Conservation (phyloP, 441 rosid species). For the Arabidopsis hybrid region DNA sequence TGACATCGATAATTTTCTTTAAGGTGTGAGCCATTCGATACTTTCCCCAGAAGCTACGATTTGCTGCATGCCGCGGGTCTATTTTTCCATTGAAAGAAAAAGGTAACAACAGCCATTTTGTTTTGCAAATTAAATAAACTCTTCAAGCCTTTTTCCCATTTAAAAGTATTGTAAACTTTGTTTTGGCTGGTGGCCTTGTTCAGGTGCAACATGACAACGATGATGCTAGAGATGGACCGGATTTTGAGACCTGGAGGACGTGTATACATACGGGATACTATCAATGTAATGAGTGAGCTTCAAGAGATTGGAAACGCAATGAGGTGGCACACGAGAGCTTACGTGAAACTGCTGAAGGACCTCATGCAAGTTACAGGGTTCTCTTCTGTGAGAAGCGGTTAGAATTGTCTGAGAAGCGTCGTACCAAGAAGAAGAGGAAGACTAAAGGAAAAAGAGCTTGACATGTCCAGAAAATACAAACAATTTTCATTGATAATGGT, state of each 20-base stretch:
- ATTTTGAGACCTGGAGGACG: conserved; percentile 95
- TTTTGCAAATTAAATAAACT: neutral
- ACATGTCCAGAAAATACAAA: neutral
- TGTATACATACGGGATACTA: conserved; percentile 82
- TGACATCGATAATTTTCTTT: neutral
- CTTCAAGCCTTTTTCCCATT: neutral
- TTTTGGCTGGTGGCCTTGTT: conserved; percentile 31
- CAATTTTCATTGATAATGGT: neutral
- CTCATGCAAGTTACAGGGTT: conserved; percentile 92
- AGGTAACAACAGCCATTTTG: conserved; percentile 22
- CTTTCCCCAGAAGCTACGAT: conserved; percentile 96
- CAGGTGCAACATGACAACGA: conserved; percentile 88
- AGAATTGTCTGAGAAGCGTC: conserved; percentile 27
- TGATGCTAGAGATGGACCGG: conserved; percentile 99
- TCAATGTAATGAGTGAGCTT: conserved; percentile 88
- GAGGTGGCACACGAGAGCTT: conserved; percentile 76
- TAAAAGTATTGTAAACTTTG: neutral
- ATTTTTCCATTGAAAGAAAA: conserved; percentile 45
- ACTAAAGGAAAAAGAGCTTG: conserved; percentile 38
- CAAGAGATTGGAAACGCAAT: conserved; percentile 76
- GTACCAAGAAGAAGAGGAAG: conserved; percentile 38
- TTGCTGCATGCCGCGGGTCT: conserved; percentile 87
- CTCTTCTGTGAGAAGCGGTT: conserved; percentile 79
- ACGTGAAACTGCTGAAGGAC: conserved; percentile 94
- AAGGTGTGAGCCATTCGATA: conserved; percentile 99